Base-by-base conservation (phyloP, 2,329 filamentous ascomycete species). In the Monosporascus sp. region DNA sequence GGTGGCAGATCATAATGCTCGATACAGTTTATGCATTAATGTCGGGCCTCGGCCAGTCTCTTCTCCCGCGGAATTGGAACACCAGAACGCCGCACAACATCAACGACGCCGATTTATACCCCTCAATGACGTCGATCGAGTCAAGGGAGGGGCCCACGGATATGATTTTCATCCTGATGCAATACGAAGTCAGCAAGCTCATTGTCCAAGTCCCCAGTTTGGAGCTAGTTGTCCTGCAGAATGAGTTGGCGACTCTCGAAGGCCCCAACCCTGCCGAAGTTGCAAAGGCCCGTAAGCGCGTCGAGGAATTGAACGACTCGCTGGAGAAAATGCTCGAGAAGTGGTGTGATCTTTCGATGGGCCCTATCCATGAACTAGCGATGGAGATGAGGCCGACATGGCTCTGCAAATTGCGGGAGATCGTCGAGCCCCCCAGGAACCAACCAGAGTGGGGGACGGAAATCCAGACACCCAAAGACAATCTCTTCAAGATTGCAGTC, bases 1-100 rank as follows among this genome's bases (percentile, higher is more conserved):
- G 84, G 84, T 85, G 82, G 83, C 78, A 82, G 61, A 77, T 86
- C 25, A 73, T 83, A 48, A 70, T 84, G 51, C 72, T 82, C 50
- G 82, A 85, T 56, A 72, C 76, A 44, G 79, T 81, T 57, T 78
- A 78, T 51, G 81, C 80, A 42, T 68, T 84, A 53, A 70, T 81
- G 53, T 83, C 82, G 5, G 82, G 82, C 1, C 73, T 84, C 24
- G 80, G 73, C 53, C 75, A 79, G 56, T 75, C 76, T 9, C 67
- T 79, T 50, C 67, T 81, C 2, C 75, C 77, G 4, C 71, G 70
- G n/a, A 72, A 71, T 41, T 83, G 79, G 77, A 77, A 83, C 54
- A 82, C 81, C 5, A 78, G 78, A 61, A 65, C 71, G 54, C 82
- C 82, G 6, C 71, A 71, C 47, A 85, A 85, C 55, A 68, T 85